Evolutionary conservation across 176 grass and related monocot species (phyloP).

Genomic region (Otatea glauca): DNA sequence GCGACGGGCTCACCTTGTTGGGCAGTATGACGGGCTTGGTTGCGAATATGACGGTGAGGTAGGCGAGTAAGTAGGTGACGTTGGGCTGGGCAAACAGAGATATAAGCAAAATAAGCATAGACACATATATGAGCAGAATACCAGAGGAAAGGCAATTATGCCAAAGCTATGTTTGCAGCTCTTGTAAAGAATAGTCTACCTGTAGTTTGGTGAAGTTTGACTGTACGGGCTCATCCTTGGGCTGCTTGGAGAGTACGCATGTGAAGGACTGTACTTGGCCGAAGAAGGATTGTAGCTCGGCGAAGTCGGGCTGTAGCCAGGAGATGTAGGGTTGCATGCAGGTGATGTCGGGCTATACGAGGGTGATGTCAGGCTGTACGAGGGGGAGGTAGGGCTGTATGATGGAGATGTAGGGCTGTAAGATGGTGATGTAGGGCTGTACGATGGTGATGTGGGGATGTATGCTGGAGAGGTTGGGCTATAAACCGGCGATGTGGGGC

Average conservation of each 20-base stretch:
- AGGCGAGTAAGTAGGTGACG: constrained; percentile 48
- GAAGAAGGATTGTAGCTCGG: constrained; percentile 87
- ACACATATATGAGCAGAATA: background rate
- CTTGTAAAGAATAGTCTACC: constrained; percentile 28
- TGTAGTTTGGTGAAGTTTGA: constrained; percentile 85
- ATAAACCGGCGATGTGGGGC: too few species aligned
- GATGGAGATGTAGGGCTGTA: too few species aligned
- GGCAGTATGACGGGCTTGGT: too few species aligned
- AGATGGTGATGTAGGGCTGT: too few species aligned
- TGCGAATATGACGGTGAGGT: too few species aligned
- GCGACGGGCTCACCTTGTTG: too few species aligned
- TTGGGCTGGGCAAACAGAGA: constrained; percentile 55
- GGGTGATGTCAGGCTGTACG: too few species aligned
- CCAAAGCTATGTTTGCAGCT: constrained; percentile 13
- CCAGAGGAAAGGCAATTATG: background rate
- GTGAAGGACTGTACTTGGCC: constrained; percentile 60
- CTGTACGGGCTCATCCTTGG: constrained; percentile 70
- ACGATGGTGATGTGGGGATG: too few species aligned
- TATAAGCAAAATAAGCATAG: constrained; percentile 27
- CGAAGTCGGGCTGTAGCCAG: constrained; percentile 75
- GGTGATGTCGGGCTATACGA: too few species aligned
- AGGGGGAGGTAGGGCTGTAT: too few species aligned
- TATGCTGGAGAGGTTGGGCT: constrained; percentile 77
- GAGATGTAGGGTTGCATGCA: constrained; percentile 67
- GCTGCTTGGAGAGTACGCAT: constrained; percentile 89